These are phyloP conservation scores for Penicillium sp. DNA, from an alignment of 2,329 filamentous ascomycete genomes.

Conservation along the genomic window DNA sequence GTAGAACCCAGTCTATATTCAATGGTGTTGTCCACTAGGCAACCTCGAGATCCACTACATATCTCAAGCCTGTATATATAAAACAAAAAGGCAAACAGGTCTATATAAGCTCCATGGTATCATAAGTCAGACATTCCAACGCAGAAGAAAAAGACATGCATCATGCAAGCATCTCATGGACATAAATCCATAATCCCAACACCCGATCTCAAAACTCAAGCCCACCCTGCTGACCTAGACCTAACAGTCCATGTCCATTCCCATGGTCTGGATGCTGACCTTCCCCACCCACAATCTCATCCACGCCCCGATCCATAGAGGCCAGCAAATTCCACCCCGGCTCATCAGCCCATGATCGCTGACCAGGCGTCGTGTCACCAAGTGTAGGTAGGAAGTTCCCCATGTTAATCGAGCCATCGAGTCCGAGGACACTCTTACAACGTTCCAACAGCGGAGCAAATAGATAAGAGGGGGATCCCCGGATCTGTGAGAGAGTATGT, in stretches of 20 bases:
- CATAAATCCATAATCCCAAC: no score
- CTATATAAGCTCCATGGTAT: not conserved
- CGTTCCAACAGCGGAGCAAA: conserved; percentile 35
- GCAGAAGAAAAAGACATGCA: not conserved
- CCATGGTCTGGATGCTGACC: not conserved
- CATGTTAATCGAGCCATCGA: conserved; percentile 32
- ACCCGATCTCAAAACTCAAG: not conserved
- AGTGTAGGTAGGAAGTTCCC: conserved; percentile 29
- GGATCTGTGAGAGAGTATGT: conserved; percentile 38
- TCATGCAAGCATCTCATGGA: not conserved
- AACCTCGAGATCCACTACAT: not conserved
- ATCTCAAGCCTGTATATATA: not conserved
- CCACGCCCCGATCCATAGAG: not conserved
- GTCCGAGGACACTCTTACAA: conserved; percentile 31
- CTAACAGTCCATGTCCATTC: not conserved
- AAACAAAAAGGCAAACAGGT: not conserved
- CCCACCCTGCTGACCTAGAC: not conserved
- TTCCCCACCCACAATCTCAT: not conserved
- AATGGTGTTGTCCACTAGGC: not conserved
- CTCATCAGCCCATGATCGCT: conserved; percentile 18
- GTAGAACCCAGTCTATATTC: not conserved
- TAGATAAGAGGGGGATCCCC: conserved; percentile 40
- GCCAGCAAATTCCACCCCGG: conserved; percentile 16
- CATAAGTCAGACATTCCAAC: not conserved
- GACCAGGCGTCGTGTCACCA: conserved; percentile 11